A percentile compares a stretch with the other conserved stretches of the same genome.
phyloP scores from a whole-genome alignment of 768 basidiomycete species.

The Naganishia kalamii region DNA sequence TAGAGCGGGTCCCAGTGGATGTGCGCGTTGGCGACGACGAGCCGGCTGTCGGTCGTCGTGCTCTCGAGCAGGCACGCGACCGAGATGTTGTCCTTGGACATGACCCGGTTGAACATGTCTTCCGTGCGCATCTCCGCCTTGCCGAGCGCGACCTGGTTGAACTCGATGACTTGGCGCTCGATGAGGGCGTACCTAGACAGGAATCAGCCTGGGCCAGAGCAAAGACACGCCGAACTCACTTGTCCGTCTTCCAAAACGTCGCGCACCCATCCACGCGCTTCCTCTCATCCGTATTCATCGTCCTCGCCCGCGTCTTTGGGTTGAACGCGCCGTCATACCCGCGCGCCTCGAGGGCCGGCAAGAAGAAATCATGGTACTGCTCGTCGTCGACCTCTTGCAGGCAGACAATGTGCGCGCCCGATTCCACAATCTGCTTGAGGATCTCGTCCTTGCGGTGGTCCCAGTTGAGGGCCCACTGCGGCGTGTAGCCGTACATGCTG shows the following conservation, averaged over 20 bases:
- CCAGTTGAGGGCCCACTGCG: slow-evolving; percentile 94
- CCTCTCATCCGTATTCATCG: slow-evolving; percentile 79
- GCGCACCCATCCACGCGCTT: slow-evolving; percentile 92
- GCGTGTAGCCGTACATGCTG: slow-evolving; percentile 89
- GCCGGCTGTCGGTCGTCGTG: slow-evolving; percentile 72
- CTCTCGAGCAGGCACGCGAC: slow-evolving; percentile 81
- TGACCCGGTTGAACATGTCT: slow-evolving; percentile 98
- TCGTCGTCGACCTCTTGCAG: slow-evolving; percentile 81
- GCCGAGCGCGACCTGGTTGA: slow-evolving; percentile 84
- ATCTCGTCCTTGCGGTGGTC: slow-evolving; percentile 84
- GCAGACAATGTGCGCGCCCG: slow-evolving; percentile 83
- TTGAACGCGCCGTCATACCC: slow-evolving; percentile 89
- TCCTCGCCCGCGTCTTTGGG: slow-evolving; percentile 87
- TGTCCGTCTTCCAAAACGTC: slow-evolving; percentile 82
- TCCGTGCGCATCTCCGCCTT: slow-evolving; percentile 74
- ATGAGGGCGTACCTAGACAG: slow-evolving; percentile 91
- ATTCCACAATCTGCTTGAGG: slow-evolving; percentile 70
- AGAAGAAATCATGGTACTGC: slow-evolving; percentile 87
- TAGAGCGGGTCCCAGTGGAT: slow-evolving; percentile 87
- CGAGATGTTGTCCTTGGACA: slow-evolving; percentile 89
- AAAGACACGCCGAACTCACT: no score
- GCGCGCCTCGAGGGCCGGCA: slow-evolving; percentile 60
- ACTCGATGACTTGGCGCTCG: slow-evolving; percentile 89
- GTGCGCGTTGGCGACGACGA: slow-evolving; percentile 85
- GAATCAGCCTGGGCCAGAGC: no score